Evolutionary conservation across 345 rosid species (phyloP).

Genomic region (Heritiera littoralis): DNA sequence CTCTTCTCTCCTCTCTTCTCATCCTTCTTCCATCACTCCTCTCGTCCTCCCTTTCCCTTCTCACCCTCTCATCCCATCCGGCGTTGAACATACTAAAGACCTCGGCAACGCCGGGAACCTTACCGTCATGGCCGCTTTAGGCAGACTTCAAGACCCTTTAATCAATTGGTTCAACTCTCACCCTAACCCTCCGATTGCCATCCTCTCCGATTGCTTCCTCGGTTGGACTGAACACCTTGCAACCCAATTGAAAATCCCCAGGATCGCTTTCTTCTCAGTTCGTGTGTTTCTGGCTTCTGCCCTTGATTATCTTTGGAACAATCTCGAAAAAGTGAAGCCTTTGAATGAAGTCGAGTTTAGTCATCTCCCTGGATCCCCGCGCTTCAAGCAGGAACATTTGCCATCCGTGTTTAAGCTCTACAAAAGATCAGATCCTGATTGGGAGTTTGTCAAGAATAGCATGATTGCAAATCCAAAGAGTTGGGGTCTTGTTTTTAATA

Average conservation of each 20-base stretch:
- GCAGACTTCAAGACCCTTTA: constrained; percentile 48
- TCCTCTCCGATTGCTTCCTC: constrained; percentile 73
- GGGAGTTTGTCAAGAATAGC: constrained; percentile 34
- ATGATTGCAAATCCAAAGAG: constrained; percentile 37
- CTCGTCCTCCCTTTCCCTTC: constrained; percentile 49
- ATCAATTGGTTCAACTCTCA: constrained; percentile 58
- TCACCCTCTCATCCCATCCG: constrained; percentile 57
- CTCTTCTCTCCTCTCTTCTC: constrained; percentile 47
- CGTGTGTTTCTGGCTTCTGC: constrained; percentile 36
- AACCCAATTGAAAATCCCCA: constrained; percentile 30
- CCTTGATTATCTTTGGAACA: constrained; percentile 32
- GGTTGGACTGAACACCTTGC: constrained; percentile 65
- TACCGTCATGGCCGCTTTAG: constrained; percentile 47
- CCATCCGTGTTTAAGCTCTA: constrained; percentile 42
- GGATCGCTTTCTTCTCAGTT: constrained; percentile 46
- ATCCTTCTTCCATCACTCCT: constrained; percentile 30
- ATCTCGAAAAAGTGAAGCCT: constrained; percentile 21
- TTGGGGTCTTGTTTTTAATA: constrained; percentile 51
- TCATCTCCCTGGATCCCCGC: constrained; percentile 48
- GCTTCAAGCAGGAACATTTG: constrained; percentile 50
- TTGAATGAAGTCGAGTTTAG: constrained; percentile 35
- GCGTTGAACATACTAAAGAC: constrained; percentile 59
- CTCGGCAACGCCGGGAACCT: constrained; percentile 49
- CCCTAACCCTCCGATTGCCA: constrained; percentile 51
- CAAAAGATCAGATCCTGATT: constrained; percentile 36